These are phyloP conservation scores for Panicum miliaceum DNA, from an alignment of 176 grass and related monocot species.

Conservation along the genomic window DNA sequence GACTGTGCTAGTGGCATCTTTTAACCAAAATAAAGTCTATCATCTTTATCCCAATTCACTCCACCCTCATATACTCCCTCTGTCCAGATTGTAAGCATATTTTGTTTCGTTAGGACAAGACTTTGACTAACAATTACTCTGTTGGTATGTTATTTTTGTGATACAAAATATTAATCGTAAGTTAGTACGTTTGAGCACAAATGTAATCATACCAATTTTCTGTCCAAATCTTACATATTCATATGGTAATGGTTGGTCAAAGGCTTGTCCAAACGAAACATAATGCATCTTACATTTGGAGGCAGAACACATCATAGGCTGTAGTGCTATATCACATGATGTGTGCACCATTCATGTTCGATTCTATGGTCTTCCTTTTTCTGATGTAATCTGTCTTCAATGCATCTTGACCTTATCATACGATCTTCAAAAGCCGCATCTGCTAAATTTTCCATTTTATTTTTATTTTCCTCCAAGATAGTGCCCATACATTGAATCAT, in stretches of 20 bases:
- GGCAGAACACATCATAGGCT: not conserved
- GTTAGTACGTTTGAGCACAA: too few relatives aligned
- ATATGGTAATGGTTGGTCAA: too few relatives aligned
- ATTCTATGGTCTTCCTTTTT: not conserved
- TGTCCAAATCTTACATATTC: too few relatives aligned
- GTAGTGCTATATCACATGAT: not conserved
- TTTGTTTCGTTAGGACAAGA: too few relatives aligned
- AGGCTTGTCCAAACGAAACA: too few relatives aligned
- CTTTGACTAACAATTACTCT: too few relatives aligned
- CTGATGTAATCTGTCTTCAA: constrained; percentile 19
- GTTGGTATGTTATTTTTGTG: too few relatives aligned
- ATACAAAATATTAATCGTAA: too few relatives aligned
- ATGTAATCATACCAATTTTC: too few relatives aligned
- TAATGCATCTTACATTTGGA: too few relatives aligned
- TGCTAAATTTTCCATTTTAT: not conserved
- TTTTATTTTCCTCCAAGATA: not conserved
- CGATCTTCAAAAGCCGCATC: not conserved
- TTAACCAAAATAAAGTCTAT: constrained; percentile 10
- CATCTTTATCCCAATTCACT: not conserved
- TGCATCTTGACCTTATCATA: not conserved
- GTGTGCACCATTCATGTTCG: not conserved
- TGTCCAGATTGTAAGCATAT: too few relatives aligned
- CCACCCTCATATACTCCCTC: not conserved
- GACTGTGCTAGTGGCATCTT: constrained; percentile 20
- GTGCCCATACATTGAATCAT: constrained; percentile 5